Conservation (phyloP, 2,329 filamentous ascomycete genomes). For the Apiospora arundinis region DNA sequence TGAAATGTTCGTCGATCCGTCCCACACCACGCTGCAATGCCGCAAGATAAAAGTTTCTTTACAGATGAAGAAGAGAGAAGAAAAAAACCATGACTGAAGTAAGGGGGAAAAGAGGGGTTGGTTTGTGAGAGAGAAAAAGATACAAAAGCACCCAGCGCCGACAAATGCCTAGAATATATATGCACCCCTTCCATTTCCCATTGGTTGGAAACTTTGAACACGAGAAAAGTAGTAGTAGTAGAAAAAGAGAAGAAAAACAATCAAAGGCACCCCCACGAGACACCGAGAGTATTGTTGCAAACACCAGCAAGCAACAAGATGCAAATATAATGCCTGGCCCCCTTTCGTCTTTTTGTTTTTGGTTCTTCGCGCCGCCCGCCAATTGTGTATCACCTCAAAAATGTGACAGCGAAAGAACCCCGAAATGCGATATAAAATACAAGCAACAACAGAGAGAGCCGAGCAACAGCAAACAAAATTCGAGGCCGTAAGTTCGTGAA, state of each 20-base stretch:
- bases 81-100: not conserved
- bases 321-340: not conserved
- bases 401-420: not conserved
- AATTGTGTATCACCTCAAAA: not conserved
- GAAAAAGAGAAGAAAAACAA: not conserved
- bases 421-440: not conserved
- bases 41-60: conserved; percentile 1
- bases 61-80: conserved; percentile 13
- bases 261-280: not conserved
- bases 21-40: conserved; percentile 6
- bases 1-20: not conserved
- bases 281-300: conserved; percentile 15
- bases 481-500: conserved; percentile 14
- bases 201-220: not conserved
- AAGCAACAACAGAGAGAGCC: not conserved
- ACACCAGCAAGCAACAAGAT: conserved; percentile 15
- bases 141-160: conserved; percentile 14
- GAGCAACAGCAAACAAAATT: not conserved
- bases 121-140: not conserved
- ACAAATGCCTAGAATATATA: conserved; percentile 14
- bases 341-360: conserved; percentile 7
- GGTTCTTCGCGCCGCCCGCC: not conserved
- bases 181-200: not conserved
- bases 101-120: not conserved
- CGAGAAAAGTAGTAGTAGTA: not conserved